phyloP scores from a whole-genome alignment of 2,329 filamentous ascomycete species.

The Trichophyton simii region DNA sequence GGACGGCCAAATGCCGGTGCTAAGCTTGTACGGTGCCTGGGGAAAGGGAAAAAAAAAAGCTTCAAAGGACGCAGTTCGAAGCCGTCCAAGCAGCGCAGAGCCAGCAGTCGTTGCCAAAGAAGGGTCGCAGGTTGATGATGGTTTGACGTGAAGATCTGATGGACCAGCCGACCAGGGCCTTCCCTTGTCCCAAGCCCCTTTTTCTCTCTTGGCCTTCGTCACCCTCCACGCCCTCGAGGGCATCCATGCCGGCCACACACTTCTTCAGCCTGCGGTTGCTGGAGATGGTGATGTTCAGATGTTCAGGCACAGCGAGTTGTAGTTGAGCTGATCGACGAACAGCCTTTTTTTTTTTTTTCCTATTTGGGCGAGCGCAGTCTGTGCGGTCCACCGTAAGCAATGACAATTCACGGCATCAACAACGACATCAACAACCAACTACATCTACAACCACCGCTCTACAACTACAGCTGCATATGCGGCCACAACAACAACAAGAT shows the following conservation, averaged over 20 bases:
- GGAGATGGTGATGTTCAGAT: neutral
- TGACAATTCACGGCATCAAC: neutral
- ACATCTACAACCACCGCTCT: neutral
- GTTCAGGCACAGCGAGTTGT: neutral
- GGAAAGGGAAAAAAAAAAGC: neutral
- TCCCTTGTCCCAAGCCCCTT: neutral
- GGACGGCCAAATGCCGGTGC: neutral
- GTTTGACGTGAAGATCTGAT: neutral
- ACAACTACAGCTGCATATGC: too few species aligned
- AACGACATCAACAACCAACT: neutral
- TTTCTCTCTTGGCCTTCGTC: neutral
- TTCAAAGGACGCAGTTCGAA: neutral
- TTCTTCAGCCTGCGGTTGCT: neutral
- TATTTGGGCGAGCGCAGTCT: neutral
- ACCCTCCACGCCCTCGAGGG: neutral
- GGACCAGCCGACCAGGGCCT: neutral
- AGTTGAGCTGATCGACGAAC: neutral
- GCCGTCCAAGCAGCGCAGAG: neutral
- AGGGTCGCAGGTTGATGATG: constrained; percentile 1
- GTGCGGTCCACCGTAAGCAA: neutral
- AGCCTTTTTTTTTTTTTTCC: neutral
- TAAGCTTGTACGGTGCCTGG: neutral
- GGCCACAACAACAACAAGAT: neutral
- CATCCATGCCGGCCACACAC: neutral
- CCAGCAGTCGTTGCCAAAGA: neutral